Conservation (phyloP, 139 green algal genomes). For the Chlorella sp. region DNA sequence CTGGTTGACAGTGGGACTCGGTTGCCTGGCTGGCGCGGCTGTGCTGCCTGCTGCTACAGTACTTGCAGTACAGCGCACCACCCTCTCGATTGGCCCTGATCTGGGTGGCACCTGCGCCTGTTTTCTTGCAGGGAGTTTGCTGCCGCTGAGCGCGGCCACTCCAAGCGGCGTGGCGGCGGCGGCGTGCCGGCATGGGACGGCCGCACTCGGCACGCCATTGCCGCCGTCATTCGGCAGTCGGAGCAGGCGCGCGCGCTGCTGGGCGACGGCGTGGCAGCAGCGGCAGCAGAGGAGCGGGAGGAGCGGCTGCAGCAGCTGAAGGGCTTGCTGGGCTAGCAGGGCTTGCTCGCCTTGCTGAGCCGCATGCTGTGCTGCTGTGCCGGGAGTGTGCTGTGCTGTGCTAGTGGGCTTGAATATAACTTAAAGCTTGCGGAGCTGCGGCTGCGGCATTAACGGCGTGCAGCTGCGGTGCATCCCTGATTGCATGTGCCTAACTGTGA, state of each 20-base stretch:
- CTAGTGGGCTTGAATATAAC: too few species aligned
- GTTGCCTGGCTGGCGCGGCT: background rate
- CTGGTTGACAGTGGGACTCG: background rate
- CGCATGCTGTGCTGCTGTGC: too few species aligned
- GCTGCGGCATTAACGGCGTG: too few species aligned
- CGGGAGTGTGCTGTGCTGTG: too few species aligned
- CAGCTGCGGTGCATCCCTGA: too few species aligned
- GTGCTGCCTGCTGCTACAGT: background rate
- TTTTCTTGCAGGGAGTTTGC: background rate
- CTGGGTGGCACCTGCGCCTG: background rate
- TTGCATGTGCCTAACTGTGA: too few species aligned
- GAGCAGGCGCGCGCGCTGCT: constrained; percentile 11
- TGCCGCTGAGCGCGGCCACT: background rate
- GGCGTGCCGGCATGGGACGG: background rate
- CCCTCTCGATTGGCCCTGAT: background rate
- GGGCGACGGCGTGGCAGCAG: background rate
- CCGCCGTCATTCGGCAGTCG: constrained; percentile 6
- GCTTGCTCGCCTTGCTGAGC: too few species aligned
- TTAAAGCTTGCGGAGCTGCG: too few species aligned
- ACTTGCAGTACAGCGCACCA: background rate
- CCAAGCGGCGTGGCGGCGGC: background rate
- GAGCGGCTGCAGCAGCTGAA: constrained; percentile 2
- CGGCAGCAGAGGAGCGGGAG: background rate
- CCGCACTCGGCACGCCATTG: constrained; percentile 5
- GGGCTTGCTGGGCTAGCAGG: background rate